Percentiles rank a stretch among this genome's conserved stretches.
phyloP scores from a whole-genome alignment of 2,329 filamentous ascomycete genomes.

The Penicillium brasilianum region DNA sequence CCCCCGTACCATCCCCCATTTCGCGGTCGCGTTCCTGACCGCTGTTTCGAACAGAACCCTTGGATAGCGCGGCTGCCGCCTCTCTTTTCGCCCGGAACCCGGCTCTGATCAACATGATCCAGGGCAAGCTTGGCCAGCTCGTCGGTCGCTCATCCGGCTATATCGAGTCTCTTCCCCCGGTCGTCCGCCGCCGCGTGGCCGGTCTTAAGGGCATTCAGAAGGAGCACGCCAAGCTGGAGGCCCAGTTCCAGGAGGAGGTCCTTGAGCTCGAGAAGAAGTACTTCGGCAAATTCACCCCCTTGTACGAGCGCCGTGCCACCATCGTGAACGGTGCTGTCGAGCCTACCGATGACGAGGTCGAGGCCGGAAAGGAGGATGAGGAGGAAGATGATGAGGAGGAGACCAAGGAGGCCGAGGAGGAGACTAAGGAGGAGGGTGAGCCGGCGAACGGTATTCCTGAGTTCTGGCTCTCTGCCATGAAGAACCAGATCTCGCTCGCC shows the following conservation, averaged over 20 bases:
- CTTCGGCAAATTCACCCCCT: slow-evolving; percentile 96
- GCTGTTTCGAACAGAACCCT: slow-evolving; percentile 69
- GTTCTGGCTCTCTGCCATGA: slow-evolving; percentile 99
- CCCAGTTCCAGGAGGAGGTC: slow-evolving; percentile 98
- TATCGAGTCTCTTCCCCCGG: slow-evolving; percentile 89
- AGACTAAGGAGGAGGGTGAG: slow-evolving; percentile 53
- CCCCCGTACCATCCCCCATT: slow-evolving; percentile 3
- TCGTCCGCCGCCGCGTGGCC: slow-evolving; percentile 89
- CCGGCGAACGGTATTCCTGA: slow-evolving; percentile 84
- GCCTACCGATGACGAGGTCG: slow-evolving; percentile 84
- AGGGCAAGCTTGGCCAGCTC: slow-evolving; percentile 90
- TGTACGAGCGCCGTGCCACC: slow-evolving; percentile 91
- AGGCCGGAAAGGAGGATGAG: slow-evolving; percentile 81
- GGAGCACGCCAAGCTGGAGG: slow-evolving; percentile 97
- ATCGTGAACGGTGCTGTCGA: slow-evolving; percentile 89
- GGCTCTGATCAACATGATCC: slow-evolving; percentile 93
- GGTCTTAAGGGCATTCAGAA: slow-evolving; percentile 98
- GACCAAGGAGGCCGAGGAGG: slow-evolving; percentile 62
- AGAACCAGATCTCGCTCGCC: slow-evolving; percentile 95
- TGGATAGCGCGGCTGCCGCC: slow-evolving; percentile 84
- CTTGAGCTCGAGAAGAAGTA: slow-evolving; percentile 99
- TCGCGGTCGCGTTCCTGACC: slow-evolving; percentile 13
- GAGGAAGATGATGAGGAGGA: slow-evolving; percentile 70
- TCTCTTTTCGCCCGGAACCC: slow-evolving; percentile 97
- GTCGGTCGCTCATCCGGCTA: slow-evolving; percentile 96